Base-by-base conservation (phyloP, 306 rosid species). In the Dalbergia cochinchinensis region DNA sequence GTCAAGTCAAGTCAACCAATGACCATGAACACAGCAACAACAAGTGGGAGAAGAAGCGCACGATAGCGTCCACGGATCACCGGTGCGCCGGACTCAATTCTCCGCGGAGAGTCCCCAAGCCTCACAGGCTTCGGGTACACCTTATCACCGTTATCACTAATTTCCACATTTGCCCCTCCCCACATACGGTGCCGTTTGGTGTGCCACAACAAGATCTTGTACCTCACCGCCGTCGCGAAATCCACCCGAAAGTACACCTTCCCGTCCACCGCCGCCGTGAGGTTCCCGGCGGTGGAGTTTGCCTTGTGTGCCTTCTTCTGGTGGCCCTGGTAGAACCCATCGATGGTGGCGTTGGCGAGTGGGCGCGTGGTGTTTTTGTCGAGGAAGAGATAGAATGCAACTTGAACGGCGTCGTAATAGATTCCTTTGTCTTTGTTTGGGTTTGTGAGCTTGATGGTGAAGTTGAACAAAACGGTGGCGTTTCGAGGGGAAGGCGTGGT, bases 401-500 rank as follows among this genome's bases (percentile, higher is more conserved):
- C 78, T 5, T 41, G 78, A 55, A 92, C 69, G 62, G 50, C 8
- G 59, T 95, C 99, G 82, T 92, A 95, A 78, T n/a, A 51, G 20
- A 95, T 51, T 0, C 95, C 93, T 47, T 89, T 90, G 80, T 91
- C 99, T 60, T 90, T 92, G 89, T 95, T 95, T 0, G 39, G 57
- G 83, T 95, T 92, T 0, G 22, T 44, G 61, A 92, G 86, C 70
- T 3, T 14, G 41, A 91, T n/a, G 7, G 8, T 5, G 70, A 90
- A 62, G 81, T 47, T 11, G 53, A 54, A n/a, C 0, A 18, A 95
- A 54, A 54, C 20, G 13, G 89, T 83, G 69, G 19, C 31, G 82
- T 92, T 91, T n/a, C 12, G 13, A 26, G 31, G 31, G 1, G 71
- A 11, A 0, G 76, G 2, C 54, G 0, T 87, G 87, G 4, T 5